Conservation (phyloP, 805 yeast genomes). For the Saccharomycopsis sp. region DNA sequence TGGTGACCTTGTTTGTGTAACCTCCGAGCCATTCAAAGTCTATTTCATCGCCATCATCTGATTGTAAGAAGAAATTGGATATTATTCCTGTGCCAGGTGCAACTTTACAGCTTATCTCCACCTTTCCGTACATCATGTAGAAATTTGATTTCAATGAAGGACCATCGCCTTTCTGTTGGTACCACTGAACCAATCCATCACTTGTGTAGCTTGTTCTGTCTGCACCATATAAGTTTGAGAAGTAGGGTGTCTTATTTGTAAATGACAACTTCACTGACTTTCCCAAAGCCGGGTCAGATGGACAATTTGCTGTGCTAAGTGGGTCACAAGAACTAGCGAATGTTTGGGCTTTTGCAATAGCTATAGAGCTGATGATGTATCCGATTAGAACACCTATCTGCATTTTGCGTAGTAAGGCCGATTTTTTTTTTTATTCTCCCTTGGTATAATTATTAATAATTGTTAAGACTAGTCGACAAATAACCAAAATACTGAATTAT, state of each 20-base stretch:
- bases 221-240: constrained; percentile 19
- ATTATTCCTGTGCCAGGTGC: constrained; percentile 59
- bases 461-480: neutral
- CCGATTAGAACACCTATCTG: neutral
- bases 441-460: neutral
- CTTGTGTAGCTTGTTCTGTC: constrained; percentile 25
- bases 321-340: constrained; percentile 30
- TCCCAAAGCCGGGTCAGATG: constrained; percentile 45
- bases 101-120: constrained; percentile 51
- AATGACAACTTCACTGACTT: constrained; percentile 39
- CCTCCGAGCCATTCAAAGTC: constrained; percentile 69
- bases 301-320: constrained; percentile 26
- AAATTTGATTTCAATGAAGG: constrained; percentile 58
- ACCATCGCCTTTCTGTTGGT: constrained; percentile 47
- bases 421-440: neutral
- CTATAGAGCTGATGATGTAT: neutral
- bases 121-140: constrained; percentile 66
- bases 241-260: constrained; percentile 29
- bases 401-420: neutral
- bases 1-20: constrained; percentile 51
- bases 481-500: neutral
- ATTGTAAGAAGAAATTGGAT: constrained; percentile 55
- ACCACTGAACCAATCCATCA: constrained; percentile 45
- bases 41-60: constrained; percentile 65
- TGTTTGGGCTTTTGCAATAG: neutral